Evolutionary conservation across 495 filamentous ascomycete genomes (phyloP).

Genomic region (Lasiosphaeria ovina): DNA sequence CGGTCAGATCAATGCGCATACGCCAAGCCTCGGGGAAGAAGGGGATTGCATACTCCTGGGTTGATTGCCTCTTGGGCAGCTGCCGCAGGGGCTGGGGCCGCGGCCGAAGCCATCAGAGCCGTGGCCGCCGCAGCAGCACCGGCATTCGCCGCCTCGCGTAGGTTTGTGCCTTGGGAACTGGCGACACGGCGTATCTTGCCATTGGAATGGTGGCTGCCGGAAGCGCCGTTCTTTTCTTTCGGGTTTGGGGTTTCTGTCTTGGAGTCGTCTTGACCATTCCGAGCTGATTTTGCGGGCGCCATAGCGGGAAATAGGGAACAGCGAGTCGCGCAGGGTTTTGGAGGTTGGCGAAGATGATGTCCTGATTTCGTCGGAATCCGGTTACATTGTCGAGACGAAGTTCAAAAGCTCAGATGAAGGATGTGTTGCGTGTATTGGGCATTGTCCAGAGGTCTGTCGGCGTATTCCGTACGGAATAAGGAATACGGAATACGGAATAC

Average conservation of each 20-base stretch:
- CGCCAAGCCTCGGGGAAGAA: background rate
- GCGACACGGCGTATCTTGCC: conserved; percentile 47
- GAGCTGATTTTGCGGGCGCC: conserved; percentile 34
- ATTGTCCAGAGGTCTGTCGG: too few species aligned
- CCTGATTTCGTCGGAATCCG: background rate
- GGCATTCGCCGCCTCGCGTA: conserved; percentile 40
- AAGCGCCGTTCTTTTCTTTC: conserved; percentile 46
- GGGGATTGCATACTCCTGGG: conserved; percentile 29
- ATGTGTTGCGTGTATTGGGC: too few species aligned
- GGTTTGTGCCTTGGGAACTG: conserved; percentile 44
- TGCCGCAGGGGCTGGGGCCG: conserved; percentile 10
- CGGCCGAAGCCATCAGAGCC: conserved; percentile 18
- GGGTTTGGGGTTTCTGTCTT: conserved; percentile 44
- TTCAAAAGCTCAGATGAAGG: background rate
- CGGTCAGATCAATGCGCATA: background rate
- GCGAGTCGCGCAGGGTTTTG: background rate
- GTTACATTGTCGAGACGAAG: conserved; percentile 20
- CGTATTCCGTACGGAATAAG: too few species aligned
- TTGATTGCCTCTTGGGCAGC: conserved; percentile 23
- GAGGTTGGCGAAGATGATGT: background rate
- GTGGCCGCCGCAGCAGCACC: conserved; percentile 23
- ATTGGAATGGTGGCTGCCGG: conserved; percentile 36
- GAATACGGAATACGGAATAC: too few species aligned
- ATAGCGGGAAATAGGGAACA: conserved; percentile 23
- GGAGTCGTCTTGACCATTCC: conserved; percentile 42